Evolutionary conservation across 208 protist species (phyloP).

Genomic region (Leptomonas pyrrhocoris): DNA sequence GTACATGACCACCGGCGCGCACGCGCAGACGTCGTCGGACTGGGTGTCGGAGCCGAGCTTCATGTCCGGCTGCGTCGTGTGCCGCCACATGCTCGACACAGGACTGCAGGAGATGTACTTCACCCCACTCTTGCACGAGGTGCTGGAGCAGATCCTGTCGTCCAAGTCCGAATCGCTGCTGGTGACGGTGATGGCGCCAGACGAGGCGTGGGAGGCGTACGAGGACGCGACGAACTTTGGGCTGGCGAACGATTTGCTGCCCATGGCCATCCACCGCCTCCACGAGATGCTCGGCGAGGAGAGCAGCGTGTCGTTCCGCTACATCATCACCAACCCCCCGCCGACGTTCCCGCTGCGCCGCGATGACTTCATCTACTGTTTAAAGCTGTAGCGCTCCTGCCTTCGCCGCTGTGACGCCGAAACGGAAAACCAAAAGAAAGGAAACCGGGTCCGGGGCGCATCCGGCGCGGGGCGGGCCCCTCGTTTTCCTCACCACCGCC

Average conservation of each 20-base stretch:
- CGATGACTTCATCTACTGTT: constrained; percentile 45
- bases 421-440: too few relatives aligned
- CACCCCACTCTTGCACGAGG: constrained; percentile 31
- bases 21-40: constrained; percentile 23
- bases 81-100: constrained; percentile 50
- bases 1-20: constrained; percentile 17
- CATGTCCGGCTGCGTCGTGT: constrained; percentile 44
- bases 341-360: constrained; percentile 29
- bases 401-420: too few relatives aligned
- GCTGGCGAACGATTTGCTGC: constrained; percentile 34
- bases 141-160: constrained; percentile 41
- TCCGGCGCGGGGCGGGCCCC: too few relatives aligned
- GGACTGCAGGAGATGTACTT: constrained; percentile 43
- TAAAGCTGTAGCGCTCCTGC: constrained; percentile 29
- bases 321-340: constrained; percentile 50
- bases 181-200: constrained; percentile 30
- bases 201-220: constrained; percentile 30
- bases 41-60: constrained; percentile 49
- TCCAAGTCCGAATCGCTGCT: constrained; percentile 30
- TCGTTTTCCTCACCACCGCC: too few relatives aligned
- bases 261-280: constrained; percentile 41
- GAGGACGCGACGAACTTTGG: constrained; percentile 32
- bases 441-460: too few relatives aligned
- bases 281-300: constrained; percentile 22
- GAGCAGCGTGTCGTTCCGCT: constrained; percentile 34